Evolutionary conservation across 2,329 filamentous ascomycete genomes (phyloP).

Genomic region (Beauveria sp.): DNA sequence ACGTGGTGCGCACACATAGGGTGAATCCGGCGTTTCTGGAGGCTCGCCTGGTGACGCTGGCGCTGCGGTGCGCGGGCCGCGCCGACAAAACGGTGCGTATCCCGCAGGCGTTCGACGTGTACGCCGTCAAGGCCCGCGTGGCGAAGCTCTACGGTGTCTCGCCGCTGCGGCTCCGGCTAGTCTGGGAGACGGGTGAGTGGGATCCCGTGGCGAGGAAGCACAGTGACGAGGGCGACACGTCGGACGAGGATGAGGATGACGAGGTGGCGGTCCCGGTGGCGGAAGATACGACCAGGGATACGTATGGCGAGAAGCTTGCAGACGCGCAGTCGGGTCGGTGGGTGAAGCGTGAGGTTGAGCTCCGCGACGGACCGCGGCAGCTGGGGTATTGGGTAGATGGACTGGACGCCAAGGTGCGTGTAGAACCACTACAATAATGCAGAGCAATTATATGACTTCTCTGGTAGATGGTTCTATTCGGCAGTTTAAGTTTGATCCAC

Average conservation of each 20-base stretch:
- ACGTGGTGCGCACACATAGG: constrained; percentile 46
- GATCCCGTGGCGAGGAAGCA: constrained; percentile 65
- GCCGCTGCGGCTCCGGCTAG: constrained; percentile 57
- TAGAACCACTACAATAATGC: constrained; percentile 42
- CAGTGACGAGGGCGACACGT: constrained; percentile 44
- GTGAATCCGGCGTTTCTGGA: constrained; percentile 76
- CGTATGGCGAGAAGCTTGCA: constrained; percentile 22
- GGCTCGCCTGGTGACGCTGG: constrained; percentile 63
- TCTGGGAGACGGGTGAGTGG: constrained; percentile 90
- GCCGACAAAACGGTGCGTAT: constrained; percentile 41
- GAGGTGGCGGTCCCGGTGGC: not conserved
- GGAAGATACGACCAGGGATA: constrained; percentile 10
- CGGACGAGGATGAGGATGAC: constrained; percentile 35
- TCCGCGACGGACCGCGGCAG: constrained; percentile 71
- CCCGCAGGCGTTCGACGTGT: constrained; percentile 72
- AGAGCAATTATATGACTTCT: not conserved
- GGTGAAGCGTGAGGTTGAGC: constrained; percentile 70
- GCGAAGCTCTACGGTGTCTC: constrained; percentile 59
- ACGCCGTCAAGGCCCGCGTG: constrained; percentile 71
- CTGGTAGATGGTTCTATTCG: not conserved
- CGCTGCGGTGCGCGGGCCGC: constrained; percentile 31
- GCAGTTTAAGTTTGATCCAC: no score
- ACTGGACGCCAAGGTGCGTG: constrained; percentile 59
- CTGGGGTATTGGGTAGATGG: constrained; percentile 80
- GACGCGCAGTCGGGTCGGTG: constrained; percentile 46